Base-by-base conservation (phyloP, 73 alveolate genomes). In the Symbiodinium natans region DNA sequence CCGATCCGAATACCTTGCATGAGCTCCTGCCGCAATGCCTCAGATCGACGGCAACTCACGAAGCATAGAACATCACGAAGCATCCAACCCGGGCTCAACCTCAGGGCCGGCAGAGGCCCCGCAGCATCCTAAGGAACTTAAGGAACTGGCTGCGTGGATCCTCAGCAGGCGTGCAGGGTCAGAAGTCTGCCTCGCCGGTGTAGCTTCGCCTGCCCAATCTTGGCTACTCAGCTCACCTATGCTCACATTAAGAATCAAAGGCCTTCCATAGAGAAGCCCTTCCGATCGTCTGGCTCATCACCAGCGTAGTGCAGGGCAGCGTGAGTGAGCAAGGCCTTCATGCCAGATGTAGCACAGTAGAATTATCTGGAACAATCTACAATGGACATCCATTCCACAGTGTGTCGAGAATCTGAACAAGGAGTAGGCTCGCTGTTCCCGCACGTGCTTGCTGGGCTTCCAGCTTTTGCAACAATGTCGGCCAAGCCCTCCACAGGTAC, bases 221-320 rank as follows among this genome's bases (percentile, higher is more conserved):
- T n/a, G n/a, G n/a, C n/a, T n/a, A n/a, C n/a, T n/a, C n/a, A n/a
- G n/a, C n/a, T n/a, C n/a, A n/a, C n/a, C n/a, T n/a, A n/a, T n/a
- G n/a, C n/a, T n/a, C n/a, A n/a, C n/a, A n/a, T n/a, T n/a, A n/a
- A n/a, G n/a, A n/a, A n/a, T n/a, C n/a, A n/a, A n/a, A n/a, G n/a
- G 83, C 93, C 93, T 86, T 74, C 83, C 93, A 86, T 86, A 29
- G 93, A 48, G 39, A 52, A 86, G 93, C 93, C 93, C 23, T 52
- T 86, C 48, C 13, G 74, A 29, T 46, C n/a, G 39, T 86, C 93
- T 34, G 54, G 41, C 83, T 86, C 83, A 21, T 48, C 71, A 77
- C 83, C 38, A 46, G 39, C 54, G 23, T 29, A 52, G 15, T 75
- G 56, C 40, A 86, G 39, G 17, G 93, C 93, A 13, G 93, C 93